These are phyloP conservation scores for Lithospermum erythrorhizon DNA, from an alignment of 257 asterid species.

Conservation along the genomic window DNA sequence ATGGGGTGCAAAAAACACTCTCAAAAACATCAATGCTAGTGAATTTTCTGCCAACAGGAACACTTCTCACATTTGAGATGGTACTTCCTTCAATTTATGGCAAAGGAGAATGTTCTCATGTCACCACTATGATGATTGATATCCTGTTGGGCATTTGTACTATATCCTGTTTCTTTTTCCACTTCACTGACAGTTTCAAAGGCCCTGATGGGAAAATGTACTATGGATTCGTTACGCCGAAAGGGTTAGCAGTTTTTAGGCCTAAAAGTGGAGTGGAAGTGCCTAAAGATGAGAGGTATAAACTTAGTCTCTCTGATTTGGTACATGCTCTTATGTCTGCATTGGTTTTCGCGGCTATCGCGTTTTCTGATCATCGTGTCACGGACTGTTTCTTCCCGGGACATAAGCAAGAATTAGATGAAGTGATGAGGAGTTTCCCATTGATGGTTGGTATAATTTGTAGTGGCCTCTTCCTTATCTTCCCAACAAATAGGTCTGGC, in stretches of 20 bases:
- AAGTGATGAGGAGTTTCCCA: slow-evolving; percentile 85
- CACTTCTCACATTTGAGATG: slow-evolving; percentile 88
- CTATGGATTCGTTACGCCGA: slow-evolving; percentile 71
- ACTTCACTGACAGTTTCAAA: slow-evolving; percentile 84
- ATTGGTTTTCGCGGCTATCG: slow-evolving; percentile 65
- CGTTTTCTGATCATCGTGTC: slow-evolving; percentile 73
- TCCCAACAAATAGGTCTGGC: slow-evolving; percentile 78
- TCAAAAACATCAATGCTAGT: slow-evolving; percentile 73
- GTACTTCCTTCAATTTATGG: slow-evolving; percentile 71
- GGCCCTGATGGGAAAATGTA: slow-evolving; percentile 67
- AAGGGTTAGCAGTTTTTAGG: slow-evolving; percentile 71
- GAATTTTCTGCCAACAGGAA: slow-evolving; percentile 87
- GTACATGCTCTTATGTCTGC: slow-evolving; percentile 83
- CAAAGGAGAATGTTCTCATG: slow-evolving; percentile 52
- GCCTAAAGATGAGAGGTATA: slow-evolving; percentile 51
- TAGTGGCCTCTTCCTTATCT: slow-evolving; percentile 76
- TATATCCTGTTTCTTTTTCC: slow-evolving; percentile 85
- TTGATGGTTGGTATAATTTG: slow-evolving; percentile 79
- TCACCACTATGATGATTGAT: slow-evolving; percentile 57
- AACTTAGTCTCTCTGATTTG: slow-evolving; percentile 57
- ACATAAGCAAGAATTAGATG: slow-evolving; percentile 60
- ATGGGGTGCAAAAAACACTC: slow-evolving; percentile 78
- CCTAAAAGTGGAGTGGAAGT: slow-evolving; percentile 53
- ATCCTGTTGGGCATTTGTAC: slow-evolving; percentile 47
- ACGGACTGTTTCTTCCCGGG: slow-evolving; percentile 74